phyloP scores from a whole-genome alignment of 1,284 basidiomycete genomes.

The Pulchroboletus neoregius region DNA sequence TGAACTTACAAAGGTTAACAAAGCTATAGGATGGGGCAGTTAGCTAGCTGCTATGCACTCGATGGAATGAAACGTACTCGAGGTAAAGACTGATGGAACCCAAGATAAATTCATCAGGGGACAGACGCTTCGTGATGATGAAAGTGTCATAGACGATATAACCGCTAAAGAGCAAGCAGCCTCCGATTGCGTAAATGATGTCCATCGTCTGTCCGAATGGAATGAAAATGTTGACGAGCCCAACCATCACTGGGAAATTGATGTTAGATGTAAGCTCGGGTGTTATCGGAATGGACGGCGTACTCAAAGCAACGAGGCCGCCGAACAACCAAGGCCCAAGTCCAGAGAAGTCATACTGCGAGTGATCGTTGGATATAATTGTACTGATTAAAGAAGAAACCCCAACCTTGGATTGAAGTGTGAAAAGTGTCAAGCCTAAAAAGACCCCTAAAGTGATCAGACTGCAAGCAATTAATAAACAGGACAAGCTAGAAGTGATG shows the following conservation, averaged over 20 bases:
- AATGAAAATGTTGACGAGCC: slow-evolving; percentile 74
- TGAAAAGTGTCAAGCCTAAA: slow-evolving; percentile 83
- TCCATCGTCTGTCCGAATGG: slow-evolving; percentile 77
- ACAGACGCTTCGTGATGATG: slow-evolving; percentile 74
- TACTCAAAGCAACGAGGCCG: slow-evolving; percentile 67
- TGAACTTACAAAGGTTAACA: slow-evolving; percentile 69
- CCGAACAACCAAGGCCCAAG: slow-evolving; percentile 84
- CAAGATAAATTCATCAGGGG: slow-evolving; percentile 86
- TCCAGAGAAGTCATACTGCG: slow-evolving; percentile 81
- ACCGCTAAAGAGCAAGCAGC: slow-evolving; percentile 77
- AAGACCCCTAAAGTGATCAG: slow-evolving; percentile 86
- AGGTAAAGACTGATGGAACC: slow-evolving; percentile 85
- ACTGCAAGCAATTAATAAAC: slow-evolving; percentile 36
- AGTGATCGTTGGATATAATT: slow-evolving; percentile 2
- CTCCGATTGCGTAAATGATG: slow-evolving; percentile 73
- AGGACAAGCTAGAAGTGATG: neutral
- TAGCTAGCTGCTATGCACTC: neutral
- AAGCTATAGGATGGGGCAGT: slow-evolving; percentile 42
- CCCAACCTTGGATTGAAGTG: slow-evolving; percentile 73
- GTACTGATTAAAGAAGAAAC: neutral
- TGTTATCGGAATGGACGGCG: slow-evolving; percentile 22
- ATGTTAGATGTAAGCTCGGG: slow-evolving; percentile 7
- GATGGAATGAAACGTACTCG: slow-evolving; percentile 49
- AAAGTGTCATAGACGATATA: slow-evolving; percentile 87
- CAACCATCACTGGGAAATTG: slow-evolving; percentile 57